Conservation (phyloP, 176 grass and related monocot species). For the Zoysia japonica region DNA sequence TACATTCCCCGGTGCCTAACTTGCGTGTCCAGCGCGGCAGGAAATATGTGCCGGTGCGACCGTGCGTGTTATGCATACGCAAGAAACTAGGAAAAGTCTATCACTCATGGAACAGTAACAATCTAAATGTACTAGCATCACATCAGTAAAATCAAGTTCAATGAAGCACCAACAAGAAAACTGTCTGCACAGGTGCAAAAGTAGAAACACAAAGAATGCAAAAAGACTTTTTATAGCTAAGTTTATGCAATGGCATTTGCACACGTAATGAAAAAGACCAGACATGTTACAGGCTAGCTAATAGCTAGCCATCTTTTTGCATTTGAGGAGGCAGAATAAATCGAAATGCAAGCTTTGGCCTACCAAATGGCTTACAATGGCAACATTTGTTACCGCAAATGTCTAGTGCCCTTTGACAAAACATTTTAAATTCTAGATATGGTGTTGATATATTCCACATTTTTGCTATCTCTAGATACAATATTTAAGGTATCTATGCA, state of each 20-base stretch:
- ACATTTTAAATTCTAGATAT: constrained; percentile 46
- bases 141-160: constrained; percentile 30
- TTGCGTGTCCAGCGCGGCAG: constrained; percentile 17
- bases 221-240: constrained; percentile 28
- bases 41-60: neutral
- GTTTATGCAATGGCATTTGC: constrained; percentile 27
- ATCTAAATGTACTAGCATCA: constrained; percentile 36
- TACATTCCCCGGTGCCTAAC: constrained; percentile 1
- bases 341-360: constrained; percentile 31
- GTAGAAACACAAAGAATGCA: constrained; percentile 19
- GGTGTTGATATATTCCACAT: constrained; percentile 46
- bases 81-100: constrained; percentile 24
- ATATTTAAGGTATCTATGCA: constrained; percentile 55
- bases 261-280: constrained; percentile 37
- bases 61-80: neutral
- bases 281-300: constrained; percentile 10
- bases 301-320: constrained; percentile 29
- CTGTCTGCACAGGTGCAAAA: constrained; percentile 26
- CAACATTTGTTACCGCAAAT: constrained; percentile 19
- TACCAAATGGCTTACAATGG: constrained; percentile 31
- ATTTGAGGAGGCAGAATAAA: constrained; percentile 47
- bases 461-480: constrained; percentile 27
- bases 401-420: constrained; percentile 36
- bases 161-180: constrained; percentile 29
- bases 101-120: constrained; percentile 30